A percentile compares a stretch with the other conserved stretches of the same genome.
phyloP scores from a whole-genome alignment of 2,329 filamentous ascomycete genomes.

The Trichoderma sp. region DNA sequence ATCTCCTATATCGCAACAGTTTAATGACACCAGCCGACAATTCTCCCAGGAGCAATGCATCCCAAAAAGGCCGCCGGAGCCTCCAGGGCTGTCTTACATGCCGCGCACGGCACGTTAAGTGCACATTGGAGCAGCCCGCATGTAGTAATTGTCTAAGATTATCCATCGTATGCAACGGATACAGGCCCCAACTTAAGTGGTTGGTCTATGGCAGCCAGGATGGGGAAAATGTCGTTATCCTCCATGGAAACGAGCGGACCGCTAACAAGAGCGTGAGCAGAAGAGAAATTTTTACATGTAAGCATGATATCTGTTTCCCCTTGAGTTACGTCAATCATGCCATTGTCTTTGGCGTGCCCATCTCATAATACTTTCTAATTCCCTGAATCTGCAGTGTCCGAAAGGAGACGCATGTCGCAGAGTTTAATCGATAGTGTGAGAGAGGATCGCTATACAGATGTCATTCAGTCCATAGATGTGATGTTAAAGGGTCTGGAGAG shows the following conservation, averaged over 20 bases:
- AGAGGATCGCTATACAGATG: not conserved
- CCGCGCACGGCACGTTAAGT: not conserved
- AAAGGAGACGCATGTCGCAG: not conserved
- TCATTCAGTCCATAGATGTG: not conserved
- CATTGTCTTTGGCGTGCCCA: accelerated
- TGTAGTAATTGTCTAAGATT: not conserved
- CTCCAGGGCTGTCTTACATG: not conserved
- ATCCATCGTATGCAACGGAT: not conserved
- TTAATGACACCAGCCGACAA: not conserved
- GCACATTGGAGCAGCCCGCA: not conserved
- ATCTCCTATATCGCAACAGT: not conserved
- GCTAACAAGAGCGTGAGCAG: not conserved
- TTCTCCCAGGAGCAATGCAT: not conserved
- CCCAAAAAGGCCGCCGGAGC: not conserved
- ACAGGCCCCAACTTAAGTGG: not conserved
- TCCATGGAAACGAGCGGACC: not conserved
- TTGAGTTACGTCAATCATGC: not conserved
- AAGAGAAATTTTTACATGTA: not conserved
- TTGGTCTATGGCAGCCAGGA: not conserved
- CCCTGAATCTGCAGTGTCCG: not conserved
- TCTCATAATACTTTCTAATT: not conserved
- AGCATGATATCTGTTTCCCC: not conserved
- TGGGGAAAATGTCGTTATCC: not conserved
- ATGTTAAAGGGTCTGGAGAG: not conserved
- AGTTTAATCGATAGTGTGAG: not conserved